Evolutionary conservation across 805 yeast species (phyloP).

Genomic region (Metschnikowia chrysomelidarum): DNA sequence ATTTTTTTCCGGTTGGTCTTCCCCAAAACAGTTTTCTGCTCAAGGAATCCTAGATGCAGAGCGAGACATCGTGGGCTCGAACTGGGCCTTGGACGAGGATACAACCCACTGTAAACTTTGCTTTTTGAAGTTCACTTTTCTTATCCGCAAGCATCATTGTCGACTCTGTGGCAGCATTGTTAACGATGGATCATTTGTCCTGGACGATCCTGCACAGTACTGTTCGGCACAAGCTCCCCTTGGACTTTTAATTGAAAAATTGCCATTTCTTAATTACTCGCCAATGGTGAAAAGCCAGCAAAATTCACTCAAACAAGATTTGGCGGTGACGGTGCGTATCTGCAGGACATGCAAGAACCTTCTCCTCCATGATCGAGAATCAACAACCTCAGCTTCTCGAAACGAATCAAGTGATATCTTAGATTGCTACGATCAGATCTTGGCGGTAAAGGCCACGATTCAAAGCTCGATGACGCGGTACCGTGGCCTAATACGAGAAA

Average conservation of each 20-base stretch:
- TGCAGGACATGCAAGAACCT: constrained; percentile 69
- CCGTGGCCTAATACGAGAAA: constrained; percentile 14
- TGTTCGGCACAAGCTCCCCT: constrained; percentile 78
- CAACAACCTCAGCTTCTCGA: not conserved
- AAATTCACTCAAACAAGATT: constrained; percentile 10
- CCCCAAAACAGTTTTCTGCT: constrained; percentile 3
- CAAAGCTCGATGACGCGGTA: constrained; percentile 23
- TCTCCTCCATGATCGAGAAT: constrained; percentile 44
- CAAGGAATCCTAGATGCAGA: constrained; percentile 16
- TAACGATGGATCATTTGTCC: constrained; percentile 54
- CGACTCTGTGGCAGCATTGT: constrained; percentile 81
- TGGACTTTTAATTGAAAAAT: constrained; percentile 34
- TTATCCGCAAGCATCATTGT: constrained; percentile 83
- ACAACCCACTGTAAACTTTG: constrained; percentile 65
- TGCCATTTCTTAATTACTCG: constrained; percentile 37
- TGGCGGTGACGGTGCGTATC: constrained; percentile 43
- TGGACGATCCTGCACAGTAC: constrained; percentile 33
- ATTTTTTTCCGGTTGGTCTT: not conserved
- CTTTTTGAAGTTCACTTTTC: constrained; percentile 50
- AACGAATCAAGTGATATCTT: constrained; percentile 17
- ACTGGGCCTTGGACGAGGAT: constrained; percentile 56
- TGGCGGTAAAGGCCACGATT: constrained; percentile 25
- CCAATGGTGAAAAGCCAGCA: constrained; percentile 22
- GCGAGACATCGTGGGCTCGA: constrained; percentile 41
- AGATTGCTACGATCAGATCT: constrained; percentile 20